Percentiles rank a stretch among this genome's conserved stretches.
phyloP scores from a whole-genome alignment of 129 eudicot species.

The Centrapalus pauciflorus region DNA sequence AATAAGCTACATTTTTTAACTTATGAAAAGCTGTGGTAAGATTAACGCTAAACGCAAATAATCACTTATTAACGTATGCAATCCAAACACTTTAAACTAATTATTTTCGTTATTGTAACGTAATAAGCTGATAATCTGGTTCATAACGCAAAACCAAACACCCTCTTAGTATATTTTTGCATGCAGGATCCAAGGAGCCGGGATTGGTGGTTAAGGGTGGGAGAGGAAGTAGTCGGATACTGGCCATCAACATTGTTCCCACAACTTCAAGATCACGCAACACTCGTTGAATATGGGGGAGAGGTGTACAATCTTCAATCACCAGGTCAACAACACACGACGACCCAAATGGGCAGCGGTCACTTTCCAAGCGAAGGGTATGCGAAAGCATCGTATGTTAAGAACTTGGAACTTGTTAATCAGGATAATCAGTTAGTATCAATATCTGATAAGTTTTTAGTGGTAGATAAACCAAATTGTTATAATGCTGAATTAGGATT shows the following conservation, averaged over 20 bases:
- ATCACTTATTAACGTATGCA: too few relatives aligned
- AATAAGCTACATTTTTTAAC: too few relatives aligned
- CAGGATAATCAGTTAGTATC: not conserved
- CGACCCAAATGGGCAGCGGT: conserved; percentile 29
- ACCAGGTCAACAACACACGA: conserved; percentile 6
- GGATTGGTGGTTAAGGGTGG: conserved; percentile 11
- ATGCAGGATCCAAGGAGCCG: not conserved
- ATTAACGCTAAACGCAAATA: too few relatives aligned
- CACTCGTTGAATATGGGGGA: conserved; percentile 13
- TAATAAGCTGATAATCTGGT: too few relatives aligned
- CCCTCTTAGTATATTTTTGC: not conserved
- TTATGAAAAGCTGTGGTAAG: too few relatives aligned
- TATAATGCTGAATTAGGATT: not conserved
- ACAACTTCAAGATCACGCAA: not conserved
- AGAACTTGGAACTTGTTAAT: conserved; percentile 17
- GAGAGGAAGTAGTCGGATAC: not conserved
- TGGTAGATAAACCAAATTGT: conserved; percentile 7
- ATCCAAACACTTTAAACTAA: too few relatives aligned
- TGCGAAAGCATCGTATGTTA: conserved; percentile 17
- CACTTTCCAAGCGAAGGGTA: conserved; percentile 20
- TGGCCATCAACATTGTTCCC: conserved; percentile 8
- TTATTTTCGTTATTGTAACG: too few relatives aligned
- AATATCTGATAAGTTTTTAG: not conserved
- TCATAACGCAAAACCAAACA: too few relatives aligned
- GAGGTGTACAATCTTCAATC: not conserved